Evolutionary conservation across 2,329 filamentous ascomycete species (phyloP), one percentile per base, ranked within the genome.

Genomic region (Camillea tinctor): DNA sequence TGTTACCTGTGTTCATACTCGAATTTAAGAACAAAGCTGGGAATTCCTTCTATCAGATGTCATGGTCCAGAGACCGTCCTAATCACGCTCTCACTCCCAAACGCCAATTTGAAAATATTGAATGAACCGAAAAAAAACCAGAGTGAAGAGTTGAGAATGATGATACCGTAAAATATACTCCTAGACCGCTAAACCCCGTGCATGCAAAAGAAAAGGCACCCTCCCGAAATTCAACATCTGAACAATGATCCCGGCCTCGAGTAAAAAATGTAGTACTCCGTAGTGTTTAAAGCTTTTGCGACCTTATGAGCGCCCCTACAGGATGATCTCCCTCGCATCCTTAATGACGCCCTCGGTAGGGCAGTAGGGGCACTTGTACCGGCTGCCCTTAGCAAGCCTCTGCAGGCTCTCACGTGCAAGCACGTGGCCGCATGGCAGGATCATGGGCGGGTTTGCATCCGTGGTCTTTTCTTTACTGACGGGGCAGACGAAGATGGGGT

Each of bases 321-420:
- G 75, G 55, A 87, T 86, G 51, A 95, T 89, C 73, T 88, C 87
- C 68, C 81, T 84, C 6, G 93, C 92, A 57, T 97, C 92, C 66
- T 86, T 87, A 1, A 90, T 80, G 65, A 88, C 82, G 52, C 92
- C 92, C 76, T 98, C 94, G 26, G 80, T 87, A 0, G 95, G 95
- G 72, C 95, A 99, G 73, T 99, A 99, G 0, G 95, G 95, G 71
- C 95, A 99, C 75, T 99, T 99, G 81, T 96, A 96, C 61, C 89
- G 81, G 50, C 80, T 84, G 0, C 89, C 89, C 76, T 96, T 96
- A 57, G 88, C 88, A 50, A 98, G 81, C 71, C 88, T 88, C 61
- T 90, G 86, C 55, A 99, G 78, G 36, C 89, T 93, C 71, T 97
- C 93, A 65, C 88, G 85, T 19, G 93, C 93, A 61, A 99, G 88